phyloP scores from a whole-genome alignment of 208 protist species.

The Trypanosoma avium region DNA sequence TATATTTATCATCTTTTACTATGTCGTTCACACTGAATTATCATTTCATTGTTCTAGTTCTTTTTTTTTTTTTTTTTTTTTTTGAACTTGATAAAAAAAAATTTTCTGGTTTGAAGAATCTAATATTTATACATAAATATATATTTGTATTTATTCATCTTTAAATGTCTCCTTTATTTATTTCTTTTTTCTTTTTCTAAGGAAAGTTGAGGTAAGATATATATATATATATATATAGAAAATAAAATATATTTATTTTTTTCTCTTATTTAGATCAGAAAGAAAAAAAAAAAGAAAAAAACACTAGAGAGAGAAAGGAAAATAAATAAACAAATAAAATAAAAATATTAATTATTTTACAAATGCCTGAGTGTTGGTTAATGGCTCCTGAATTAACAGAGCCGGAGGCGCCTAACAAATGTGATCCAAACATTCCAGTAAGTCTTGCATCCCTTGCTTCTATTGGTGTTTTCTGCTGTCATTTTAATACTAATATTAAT shows the following conservation, averaged over 20 bases:
- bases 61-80: slow-evolving; percentile 25
- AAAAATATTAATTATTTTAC: slow-evolving; percentile 3
- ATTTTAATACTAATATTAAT: slow-evolving; percentile 32
- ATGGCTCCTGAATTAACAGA: slow-evolving; percentile 45
- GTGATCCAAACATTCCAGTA: slow-evolving; percentile 39
- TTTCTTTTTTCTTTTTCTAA: background rate
- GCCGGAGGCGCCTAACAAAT: slow-evolving; percentile 50
- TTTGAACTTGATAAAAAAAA: background rate
- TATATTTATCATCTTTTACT: no score
- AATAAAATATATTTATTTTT: background rate
- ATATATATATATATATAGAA: background rate
- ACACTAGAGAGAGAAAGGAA: background rate
- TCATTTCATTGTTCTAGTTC: slow-evolving; percentile 22
- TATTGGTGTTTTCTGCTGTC: slow-evolving; percentile 40
- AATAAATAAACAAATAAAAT: background rate
- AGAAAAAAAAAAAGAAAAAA: slow-evolving; percentile 4
- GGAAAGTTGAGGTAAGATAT: background rate
- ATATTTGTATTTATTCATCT: slow-evolving; percentile 4
- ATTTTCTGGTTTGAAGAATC: no score
- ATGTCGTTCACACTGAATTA: no score
- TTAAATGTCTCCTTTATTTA: background rate
- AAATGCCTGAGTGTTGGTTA: slow-evolving; percentile 69
- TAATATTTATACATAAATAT: slow-evolving; percentile 12
- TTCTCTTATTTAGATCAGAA: background rate
- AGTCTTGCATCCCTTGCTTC: slow-evolving; percentile 43